Conservation (phyloP, 768 basidiomycete species). For the Leccinellum rugosiceps region DNA sequence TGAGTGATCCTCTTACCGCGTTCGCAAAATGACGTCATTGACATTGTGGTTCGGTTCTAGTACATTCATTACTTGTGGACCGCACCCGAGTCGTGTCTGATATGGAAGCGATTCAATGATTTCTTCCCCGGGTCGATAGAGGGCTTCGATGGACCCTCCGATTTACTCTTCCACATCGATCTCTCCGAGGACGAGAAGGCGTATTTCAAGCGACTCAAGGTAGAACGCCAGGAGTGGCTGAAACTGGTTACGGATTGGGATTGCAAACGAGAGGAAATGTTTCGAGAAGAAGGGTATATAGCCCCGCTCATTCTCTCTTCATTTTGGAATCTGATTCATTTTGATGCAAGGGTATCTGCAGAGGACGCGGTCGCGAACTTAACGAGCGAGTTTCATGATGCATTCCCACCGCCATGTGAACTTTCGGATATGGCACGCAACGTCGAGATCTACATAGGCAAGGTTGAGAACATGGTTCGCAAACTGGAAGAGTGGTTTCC, state of each 20-base stretch:
- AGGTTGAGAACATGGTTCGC: slow-evolving; percentile 24
- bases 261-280: slow-evolving; percentile 10
- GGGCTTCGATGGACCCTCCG: slow-evolving; percentile 10
- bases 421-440: slow-evolving; percentile 8
- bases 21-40: no score
- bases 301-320: background rate
- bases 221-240: slow-evolving; percentile 20
- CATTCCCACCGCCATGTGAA: slow-evolving; percentile 17
- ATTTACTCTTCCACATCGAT: slow-evolving; percentile 21
- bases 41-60: no score
- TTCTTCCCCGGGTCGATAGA: slow-evolving; percentile 23
- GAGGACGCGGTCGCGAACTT: slow-evolving; percentile 13
- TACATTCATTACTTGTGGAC: slow-evolving; percentile 17
- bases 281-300: slow-evolving; percentile 3
- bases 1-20: no score
- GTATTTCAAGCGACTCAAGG: slow-evolving; percentile 13
- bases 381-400: slow-evolving; percentile 21
- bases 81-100: slow-evolving; percentile 24
- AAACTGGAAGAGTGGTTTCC: slow-evolving; percentile 26
- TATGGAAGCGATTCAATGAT: no score
- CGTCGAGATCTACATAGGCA: slow-evolving; percentile 24
- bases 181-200: slow-evolving; percentile 22
- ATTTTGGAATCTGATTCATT: background rate
- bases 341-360: slow-evolving; percentile 10
- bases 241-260: slow-evolving; percentile 19